A percentile compares a stretch with the other conserved stretches of the same genome.
Conservation (phyloP, 306 rosid species). For the Neltuma alba region DNA sequence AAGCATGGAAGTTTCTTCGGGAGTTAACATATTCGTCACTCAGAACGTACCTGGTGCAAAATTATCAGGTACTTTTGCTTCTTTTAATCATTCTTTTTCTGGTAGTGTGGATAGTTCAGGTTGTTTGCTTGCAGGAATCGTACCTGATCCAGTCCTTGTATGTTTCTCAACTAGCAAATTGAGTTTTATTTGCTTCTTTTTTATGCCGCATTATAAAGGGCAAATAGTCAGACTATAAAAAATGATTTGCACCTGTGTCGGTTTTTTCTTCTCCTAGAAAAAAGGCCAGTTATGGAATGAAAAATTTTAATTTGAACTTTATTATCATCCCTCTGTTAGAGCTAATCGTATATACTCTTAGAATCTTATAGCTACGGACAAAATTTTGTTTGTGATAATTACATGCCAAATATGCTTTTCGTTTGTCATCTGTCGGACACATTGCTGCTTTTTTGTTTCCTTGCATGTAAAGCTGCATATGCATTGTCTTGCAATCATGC, state of each 20-base stretch:
- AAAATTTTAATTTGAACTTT: not conserved
- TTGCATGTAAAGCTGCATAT: conserved; percentile 8
- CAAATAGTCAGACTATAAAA: not conserved
- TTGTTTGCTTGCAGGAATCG: not conserved
- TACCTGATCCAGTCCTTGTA: not conserved
- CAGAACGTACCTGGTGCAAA: conserved; percentile 54
- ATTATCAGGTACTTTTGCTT: conserved; percentile 53
- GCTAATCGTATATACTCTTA: not conserved
- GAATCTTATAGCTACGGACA: not conserved
- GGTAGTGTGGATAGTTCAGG: not conserved
- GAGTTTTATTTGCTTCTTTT: not conserved
- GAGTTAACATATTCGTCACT: conserved; percentile 65
- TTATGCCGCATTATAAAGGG: not conserved
- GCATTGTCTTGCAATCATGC: not conserved
- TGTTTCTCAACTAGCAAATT: conserved; percentile 7
- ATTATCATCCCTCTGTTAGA: not conserved
- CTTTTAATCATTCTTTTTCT: not conserved
- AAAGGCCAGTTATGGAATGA: not conserved
- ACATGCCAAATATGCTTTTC: conserved; percentile 8
- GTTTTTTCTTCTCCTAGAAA: not conserved
- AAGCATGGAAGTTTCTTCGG: conserved; percentile 87
- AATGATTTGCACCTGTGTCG: not conserved
- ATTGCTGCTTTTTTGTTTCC: not conserved
- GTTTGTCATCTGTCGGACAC: not conserved
- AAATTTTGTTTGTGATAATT: not conserved